These are phyloP conservation scores for Phragmites australis DNA, from an alignment of 176 grass and related monocot genomes.

Conservation along the genomic window DNA sequence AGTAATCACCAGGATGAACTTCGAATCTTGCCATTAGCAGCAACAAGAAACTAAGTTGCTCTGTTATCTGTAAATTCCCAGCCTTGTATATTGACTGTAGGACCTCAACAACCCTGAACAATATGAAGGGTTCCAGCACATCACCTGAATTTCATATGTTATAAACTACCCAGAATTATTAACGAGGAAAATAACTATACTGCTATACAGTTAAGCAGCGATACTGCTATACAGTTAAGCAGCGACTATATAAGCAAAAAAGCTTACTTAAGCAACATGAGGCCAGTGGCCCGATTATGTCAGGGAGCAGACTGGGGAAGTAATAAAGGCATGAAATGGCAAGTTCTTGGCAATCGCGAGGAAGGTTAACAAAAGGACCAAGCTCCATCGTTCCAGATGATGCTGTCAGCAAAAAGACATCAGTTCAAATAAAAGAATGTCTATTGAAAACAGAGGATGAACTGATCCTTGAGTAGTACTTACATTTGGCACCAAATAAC, in stretches of 20 bases:
- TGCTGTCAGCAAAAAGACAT: constrained; percentile 44
- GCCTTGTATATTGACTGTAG: constrained; percentile 73
- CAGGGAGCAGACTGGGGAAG: constrained; percentile 67
- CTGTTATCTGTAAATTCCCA: constrained; percentile 59
- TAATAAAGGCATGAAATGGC: constrained; percentile 84
- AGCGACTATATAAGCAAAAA: constrained; percentile 18
- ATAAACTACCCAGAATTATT: too few species aligned
- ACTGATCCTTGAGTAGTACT: constrained; percentile 22
- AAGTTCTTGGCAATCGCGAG: constrained; percentile 71
- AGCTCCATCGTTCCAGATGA: constrained; percentile 49
- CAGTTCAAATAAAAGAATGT: constrained; percentile 10
- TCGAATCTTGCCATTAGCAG: constrained; percentile 70
- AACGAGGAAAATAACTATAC: background rate
- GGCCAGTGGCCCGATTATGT: constrained; percentile 60
- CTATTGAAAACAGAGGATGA: background rate
- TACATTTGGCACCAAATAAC: constrained; percentile 75
- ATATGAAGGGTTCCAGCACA: constrained; percentile 54
- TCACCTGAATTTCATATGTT: constrained; percentile 65
- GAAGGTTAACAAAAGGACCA: constrained; percentile 69
- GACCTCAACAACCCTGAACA: constrained; percentile 69
- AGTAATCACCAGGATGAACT: constrained; percentile 67
- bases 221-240: background rate
- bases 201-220: too few species aligned
- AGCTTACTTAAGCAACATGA: constrained; percentile 87
- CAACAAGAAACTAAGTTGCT: constrained; percentile 74